A percentile compares a stretch with the other conserved stretches of the same genome.
These are phyloP conservation scores for Sarocladiaceae sp. DNA, from an alignment of 2,329 filamentous ascomycete genomes.

Conservation along the genomic window DNA sequence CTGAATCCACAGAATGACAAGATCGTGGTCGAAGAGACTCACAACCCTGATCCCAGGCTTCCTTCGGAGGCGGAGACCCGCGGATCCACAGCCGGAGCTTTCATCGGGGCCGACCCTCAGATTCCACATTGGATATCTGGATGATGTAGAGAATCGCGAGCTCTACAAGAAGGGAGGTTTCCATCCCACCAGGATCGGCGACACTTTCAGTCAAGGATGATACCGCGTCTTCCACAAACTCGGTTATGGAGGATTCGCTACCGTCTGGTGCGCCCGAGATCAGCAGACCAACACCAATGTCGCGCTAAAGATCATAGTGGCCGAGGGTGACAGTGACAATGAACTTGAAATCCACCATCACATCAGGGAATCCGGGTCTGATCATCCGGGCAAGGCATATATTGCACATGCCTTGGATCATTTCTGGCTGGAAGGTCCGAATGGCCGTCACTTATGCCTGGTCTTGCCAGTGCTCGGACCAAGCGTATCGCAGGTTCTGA, in stretches of 20 bases:
- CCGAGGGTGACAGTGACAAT: neutral
- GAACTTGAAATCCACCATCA: slow-evolving; percentile 2
- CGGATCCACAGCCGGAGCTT: neutral
- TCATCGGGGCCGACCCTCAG: neutral
- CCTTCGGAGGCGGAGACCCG: neutral
- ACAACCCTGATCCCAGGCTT: neutral
- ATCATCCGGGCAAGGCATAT: neutral
- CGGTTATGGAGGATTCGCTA: slow-evolving; percentile 34
- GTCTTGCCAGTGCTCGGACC: slow-evolving; percentile 3
- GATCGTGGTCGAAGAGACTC: neutral
- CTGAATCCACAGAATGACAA: neutral
- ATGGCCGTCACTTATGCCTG: slow-evolving; percentile 6
- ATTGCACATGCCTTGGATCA: neutral
- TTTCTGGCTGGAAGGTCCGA: slow-evolving; percentile 3
- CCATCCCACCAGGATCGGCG: slow-evolving; percentile 32
- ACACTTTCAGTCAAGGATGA: slow-evolving; percentile 26
- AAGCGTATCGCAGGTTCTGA: neutral
- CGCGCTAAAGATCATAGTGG: neutral
- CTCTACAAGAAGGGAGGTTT: slow-evolving; percentile 29
- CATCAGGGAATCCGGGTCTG: neutral
- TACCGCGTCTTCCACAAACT: slow-evolving; percentile 35
- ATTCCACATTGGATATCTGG: neutral
- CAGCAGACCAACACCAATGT: slow-evolving; percentile 10
- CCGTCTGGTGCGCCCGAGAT: slow-evolving; percentile 36
- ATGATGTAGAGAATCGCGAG: slow-evolving; percentile 5